These are phyloP conservation scores for Venturia aucupariae DNA, from an alignment of 2,329 filamentous ascomycete genomes.

Conservation along the genomic window DNA sequence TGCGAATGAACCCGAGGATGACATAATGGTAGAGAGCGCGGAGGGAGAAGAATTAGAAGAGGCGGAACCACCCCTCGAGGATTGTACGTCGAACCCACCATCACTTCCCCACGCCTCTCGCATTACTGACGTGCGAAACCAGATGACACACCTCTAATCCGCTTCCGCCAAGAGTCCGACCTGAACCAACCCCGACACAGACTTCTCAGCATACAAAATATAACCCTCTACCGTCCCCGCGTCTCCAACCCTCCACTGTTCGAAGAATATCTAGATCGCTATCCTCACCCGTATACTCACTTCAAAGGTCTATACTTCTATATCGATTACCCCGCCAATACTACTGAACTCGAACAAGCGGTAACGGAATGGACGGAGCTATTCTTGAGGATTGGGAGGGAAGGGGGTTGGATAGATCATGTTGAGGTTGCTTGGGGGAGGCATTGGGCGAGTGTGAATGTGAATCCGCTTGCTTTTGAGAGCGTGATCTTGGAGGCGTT, in stretches of 20 bases:
- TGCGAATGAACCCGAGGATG: neutral
- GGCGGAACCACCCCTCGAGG: neutral
- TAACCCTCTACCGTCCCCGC: neutral
- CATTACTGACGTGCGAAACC: too few relatives aligned
- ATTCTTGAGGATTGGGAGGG: neutral
- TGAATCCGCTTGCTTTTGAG: neutral
- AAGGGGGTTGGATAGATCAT: neutral
- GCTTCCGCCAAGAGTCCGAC: neutral
- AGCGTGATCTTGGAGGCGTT: neutral
- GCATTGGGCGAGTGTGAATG: neutral
- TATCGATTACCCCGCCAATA: neutral
- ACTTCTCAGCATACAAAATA: neutral
- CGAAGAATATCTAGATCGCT: neutral
- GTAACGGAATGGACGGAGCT: neutral
- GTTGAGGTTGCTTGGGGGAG: neutral
- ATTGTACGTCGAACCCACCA: neutral
- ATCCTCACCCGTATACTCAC: neutral
- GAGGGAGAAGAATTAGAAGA: neutral
- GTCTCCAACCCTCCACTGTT: neutral
- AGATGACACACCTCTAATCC: neutral
- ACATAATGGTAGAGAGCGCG: neutral
- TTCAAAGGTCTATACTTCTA: constrained; percentile 4
- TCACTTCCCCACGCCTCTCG: neutral
- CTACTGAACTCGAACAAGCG: neutral
- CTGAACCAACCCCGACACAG: neutral